Percentiles rank a stretch among this genome's conserved stretches.
Evolutionary conservation across 78 protist genomes (phyloP).

Genomic region (Protostelium mycophagum): DNA sequence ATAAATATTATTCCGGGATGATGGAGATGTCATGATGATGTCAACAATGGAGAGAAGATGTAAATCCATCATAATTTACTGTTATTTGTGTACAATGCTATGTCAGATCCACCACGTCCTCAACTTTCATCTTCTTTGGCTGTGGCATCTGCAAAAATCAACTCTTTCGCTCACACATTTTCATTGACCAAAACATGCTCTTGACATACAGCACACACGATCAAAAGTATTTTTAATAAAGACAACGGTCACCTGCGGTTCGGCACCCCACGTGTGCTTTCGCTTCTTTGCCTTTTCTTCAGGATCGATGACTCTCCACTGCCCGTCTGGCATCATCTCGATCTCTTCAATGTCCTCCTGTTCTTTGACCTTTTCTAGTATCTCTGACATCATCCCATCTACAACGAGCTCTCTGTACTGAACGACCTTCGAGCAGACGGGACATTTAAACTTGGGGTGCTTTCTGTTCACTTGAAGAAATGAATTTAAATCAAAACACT

Average conservation of each 20-base stretch:
- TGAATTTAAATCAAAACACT: background rate
- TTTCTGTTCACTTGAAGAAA: background rate
- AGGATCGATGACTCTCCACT: background rate
- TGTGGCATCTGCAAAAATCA: too few relatives aligned
- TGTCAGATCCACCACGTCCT: too few relatives aligned
- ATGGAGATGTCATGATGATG: too few relatives aligned
- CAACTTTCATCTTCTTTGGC: too few relatives aligned
- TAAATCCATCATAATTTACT: too few relatives aligned
- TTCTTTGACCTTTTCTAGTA: background rate
- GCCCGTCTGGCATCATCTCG: background rate
- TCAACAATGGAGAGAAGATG: too few relatives aligned
- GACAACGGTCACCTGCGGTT: background rate
- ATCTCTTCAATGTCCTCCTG: background rate
- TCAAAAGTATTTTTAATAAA: too few relatives aligned
- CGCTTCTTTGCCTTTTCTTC: background rate
- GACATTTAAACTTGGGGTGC: background rate
- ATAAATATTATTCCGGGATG: too few relatives aligned
- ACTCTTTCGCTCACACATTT: too few relatives aligned
- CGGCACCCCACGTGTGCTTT: background rate
- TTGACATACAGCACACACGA: too few relatives aligned
- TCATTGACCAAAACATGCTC: too few relatives aligned
- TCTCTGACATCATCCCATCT: background rate
- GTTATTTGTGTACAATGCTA: too few relatives aligned
- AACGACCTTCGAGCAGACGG: background rate
- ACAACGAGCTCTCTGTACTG: background rate